Percentiles rank a stretch among this genome's conserved stretches.
Conservation (phyloP, 208 protist genomes). For the Leishmania amazonensis region DNA sequence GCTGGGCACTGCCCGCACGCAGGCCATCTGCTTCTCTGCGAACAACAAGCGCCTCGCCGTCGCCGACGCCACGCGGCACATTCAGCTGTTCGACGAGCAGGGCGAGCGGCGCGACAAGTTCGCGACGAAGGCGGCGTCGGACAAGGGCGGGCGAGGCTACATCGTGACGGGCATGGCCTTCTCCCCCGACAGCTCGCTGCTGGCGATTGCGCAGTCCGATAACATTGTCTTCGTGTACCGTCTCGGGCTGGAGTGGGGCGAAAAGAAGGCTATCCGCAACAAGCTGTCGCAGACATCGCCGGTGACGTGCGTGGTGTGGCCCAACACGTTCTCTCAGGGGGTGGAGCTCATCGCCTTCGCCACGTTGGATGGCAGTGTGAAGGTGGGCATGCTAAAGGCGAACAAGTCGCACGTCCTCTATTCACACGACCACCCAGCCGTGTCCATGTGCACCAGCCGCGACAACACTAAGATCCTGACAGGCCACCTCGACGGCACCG, state of each 20-base stretch:
- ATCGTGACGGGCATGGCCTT: slow-evolving; percentile 93
- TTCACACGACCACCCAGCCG: slow-evolving; percentile 88
- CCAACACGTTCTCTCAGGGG: slow-evolving; percentile 81
- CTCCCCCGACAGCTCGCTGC: slow-evolving; percentile 94
- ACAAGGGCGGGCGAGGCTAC: slow-evolving; percentile 87
- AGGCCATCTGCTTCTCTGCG: slow-evolving; percentile 93
- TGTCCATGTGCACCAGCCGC: slow-evolving; percentile 72
- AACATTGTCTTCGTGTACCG: slow-evolving; percentile 97
- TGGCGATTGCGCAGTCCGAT: slow-evolving; percentile 97
- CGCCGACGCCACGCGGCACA: slow-evolving; percentile 81
- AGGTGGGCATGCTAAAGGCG: slow-evolving; percentile 91
- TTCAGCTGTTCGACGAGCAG: slow-evolving; percentile 96
- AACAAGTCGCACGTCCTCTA: slow-evolving; percentile 96
- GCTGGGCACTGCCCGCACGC: slow-evolving; percentile 82
- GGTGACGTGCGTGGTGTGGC: slow-evolving; percentile 95
- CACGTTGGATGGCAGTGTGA: slow-evolving; percentile 94
- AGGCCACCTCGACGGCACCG: slow-evolving; percentile 93
- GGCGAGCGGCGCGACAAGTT: slow-evolving; percentile 96
- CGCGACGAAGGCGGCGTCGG: slow-evolving; percentile 90
- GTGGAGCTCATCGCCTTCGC: slow-evolving; percentile 95
- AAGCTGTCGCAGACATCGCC: slow-evolving; percentile 92
- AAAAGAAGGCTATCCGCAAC: slow-evolving; percentile 98
- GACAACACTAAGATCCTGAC: slow-evolving; percentile 90
- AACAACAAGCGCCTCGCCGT: slow-evolving; percentile 95
- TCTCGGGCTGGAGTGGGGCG: slow-evolving; percentile 96